These are phyloP conservation scores for Sorghum bicolor DNA, from an alignment of 176 grass and related monocot species.

Conservation along the genomic window DNA sequence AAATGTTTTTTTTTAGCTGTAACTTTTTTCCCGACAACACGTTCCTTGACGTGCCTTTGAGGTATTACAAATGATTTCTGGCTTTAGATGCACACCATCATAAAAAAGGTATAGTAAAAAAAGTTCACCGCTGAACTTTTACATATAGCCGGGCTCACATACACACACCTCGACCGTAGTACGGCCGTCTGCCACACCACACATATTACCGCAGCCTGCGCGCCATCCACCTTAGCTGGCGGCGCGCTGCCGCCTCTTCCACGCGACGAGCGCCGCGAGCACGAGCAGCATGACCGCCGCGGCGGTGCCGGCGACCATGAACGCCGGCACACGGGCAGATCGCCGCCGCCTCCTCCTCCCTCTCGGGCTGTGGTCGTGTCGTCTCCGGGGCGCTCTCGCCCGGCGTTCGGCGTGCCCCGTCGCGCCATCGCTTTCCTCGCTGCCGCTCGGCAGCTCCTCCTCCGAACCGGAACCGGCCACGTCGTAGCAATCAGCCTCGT, in stretches of 20 bases:
- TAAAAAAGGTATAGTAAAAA: no score
- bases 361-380: background rate
- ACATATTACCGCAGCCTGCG: no score
- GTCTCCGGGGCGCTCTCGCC: background rate
- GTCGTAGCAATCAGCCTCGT: background rate
- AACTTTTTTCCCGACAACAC: no score
- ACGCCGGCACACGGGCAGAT: background rate
- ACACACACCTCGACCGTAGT: background rate
- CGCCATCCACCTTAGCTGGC: background rate
- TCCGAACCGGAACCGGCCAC: background rate
- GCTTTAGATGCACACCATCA: no score
- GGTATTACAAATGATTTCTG: no score
- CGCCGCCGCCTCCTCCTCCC: background rate
- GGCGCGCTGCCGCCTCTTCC: constrained; percentile 14
- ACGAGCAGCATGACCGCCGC: constrained; percentile 30
- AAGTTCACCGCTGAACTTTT: no score
- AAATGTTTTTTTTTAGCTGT: no score
- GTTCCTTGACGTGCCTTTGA: no score
- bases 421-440: background rate
- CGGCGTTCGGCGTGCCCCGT: background rate
- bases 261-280: constrained; percentile 30
- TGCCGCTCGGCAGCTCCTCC: background rate
- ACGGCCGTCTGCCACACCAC: no score
- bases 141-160: no score
- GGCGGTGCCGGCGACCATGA: background rate